Base-by-base conservation (phyloP, 2,329 filamentous ascomycete species). In the Gaeumannomyces tritici region DNA sequence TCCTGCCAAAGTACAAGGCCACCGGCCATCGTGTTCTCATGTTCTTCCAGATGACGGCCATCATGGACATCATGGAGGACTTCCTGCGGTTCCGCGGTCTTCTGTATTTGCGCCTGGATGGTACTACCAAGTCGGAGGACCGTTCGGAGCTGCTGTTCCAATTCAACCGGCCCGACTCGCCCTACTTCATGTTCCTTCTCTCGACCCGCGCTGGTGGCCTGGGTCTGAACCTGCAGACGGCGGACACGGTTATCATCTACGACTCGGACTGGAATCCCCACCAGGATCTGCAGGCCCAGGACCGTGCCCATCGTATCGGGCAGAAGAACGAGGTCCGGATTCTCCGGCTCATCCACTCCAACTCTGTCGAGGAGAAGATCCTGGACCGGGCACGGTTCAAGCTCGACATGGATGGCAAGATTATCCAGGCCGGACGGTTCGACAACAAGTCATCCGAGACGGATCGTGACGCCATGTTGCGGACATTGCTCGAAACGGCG, bases 1-100 rank as follows among this genome's bases (percentile, higher is more conserved):
- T 99, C 65, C 75, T 99, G 66, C 95, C 95, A 58, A 99, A 99
- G 77, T 98, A 99, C 75, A 85, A 90, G 69, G 87, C 84, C 3
- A 93, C 91, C 1, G 91, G 91, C 21, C 95, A 99, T 84, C 89
- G 95, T 75, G 92, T 98, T 31, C 82, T 99, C 74, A 98, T 99
- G 90, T 99, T 99, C 84, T 99, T 99, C 83, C 95, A 99, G 75
- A 99, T 99, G 95, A 99, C 95, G 4, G 93, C 96, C 65, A 99
- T 99, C 73, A 99, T 99, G 95, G 96, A 99, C 76, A 99, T 99
- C 71, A 98, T 99, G 95, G 95, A 99, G 70, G 95, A 99, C 73
- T 99, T 96, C 74, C 77, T 99, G 65, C 89, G 93, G 4, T 89
- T 91, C 71, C 85, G 91, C 66, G 89, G 88, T 58, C 82, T 96